Evolutionary conservation across 148 eudicot species (phyloP), one percentile per base, ranked within the genome.

Genomic region (Fagopyrum tataricum): DNA sequence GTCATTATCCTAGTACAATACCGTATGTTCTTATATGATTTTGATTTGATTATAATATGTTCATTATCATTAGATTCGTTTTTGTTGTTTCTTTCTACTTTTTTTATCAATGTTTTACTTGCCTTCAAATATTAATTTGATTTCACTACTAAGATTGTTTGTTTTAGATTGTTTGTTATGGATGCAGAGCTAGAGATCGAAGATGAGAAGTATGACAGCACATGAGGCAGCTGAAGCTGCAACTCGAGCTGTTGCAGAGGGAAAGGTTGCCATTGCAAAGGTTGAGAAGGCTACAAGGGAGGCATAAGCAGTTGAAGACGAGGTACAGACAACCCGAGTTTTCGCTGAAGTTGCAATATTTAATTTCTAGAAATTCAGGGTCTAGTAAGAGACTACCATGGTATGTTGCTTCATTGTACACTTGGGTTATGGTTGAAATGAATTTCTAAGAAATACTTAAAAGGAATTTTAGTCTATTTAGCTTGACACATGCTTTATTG

Each of bases 211-310:
- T 79, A 84, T 92, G 90, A 85, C 85, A 73, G 80, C 96, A 53
- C 80, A 76, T 49, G 88, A 89, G 74, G 99, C 96, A 68, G 96
- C 91, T n/a, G 80, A 78, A 13, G 85, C 84, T 17, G 97, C 99
- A 69, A 91, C 96, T 6, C 81, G 75, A 81, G 94, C 92, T 67
- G 92, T 91, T 79, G 96, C 91, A 7, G 96, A 95, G 69, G 99
- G 97, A 24, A 97, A 95, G 84, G 93, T 87, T 79, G 97, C 97
- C 23, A 83, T 90, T 31, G 85, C 86, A 2, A 96, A 83, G 79
- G 97, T 97, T 78, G 99, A 91, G 77, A 81, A 74, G 78, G 97
- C 97, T 17, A 87, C 88, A 61, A 80, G 83, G 79, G 97, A 88
- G 55, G 99, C 99, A 4, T 92, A 88, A 82, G 82, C 84, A 62